phyloP scores from a whole-genome alignment of 108 stramenopile species.

The Discostella stelligeroides region DNA sequence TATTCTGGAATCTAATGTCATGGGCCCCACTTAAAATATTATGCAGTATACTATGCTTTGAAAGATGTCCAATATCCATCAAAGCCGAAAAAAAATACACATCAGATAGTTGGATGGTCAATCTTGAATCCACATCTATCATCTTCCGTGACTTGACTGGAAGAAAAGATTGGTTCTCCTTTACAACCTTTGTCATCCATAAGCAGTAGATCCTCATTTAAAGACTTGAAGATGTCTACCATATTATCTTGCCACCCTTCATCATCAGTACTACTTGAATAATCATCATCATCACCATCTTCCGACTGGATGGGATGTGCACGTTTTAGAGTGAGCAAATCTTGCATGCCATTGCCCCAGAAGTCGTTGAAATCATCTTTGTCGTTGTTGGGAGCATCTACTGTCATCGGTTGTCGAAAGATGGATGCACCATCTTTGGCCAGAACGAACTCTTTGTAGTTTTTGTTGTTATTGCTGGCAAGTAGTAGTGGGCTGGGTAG shows the following conservation, averaged over 20 bases:
- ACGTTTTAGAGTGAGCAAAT: slow-evolving; percentile 15
- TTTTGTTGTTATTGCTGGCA: no score
- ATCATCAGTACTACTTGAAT: background rate
- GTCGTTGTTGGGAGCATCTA: background rate
- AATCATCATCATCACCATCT: background rate
- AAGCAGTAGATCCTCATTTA: background rate
- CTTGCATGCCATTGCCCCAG: slow-evolving; percentile 32
- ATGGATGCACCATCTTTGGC: slow-evolving; percentile 3
- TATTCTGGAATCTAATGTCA: no score
- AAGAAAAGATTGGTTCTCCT: background rate
- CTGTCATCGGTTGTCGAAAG: slow-evolving; percentile 8
- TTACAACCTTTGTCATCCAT: background rate
- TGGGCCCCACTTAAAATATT: no score
- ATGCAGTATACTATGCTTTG: no score
- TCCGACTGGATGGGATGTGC: slow-evolving; percentile 6
- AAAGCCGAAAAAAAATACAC: background rate
- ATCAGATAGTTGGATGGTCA: background rate
- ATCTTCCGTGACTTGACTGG: slow-evolving; percentile 6
- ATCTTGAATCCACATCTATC: slow-evolving; percentile 2
- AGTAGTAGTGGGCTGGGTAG: no score
- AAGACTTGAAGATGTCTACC: background rate
- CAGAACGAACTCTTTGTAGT: background rate
- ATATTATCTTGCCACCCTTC: background rate
- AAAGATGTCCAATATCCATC: slow-evolving; percentile 7
- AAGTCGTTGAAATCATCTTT: slow-evolving; percentile 7